A percentile compares a stretch with the other conserved stretches of the same genome.
phyloP scores from a whole-genome alignment of 1,139 yeast species.

The Pneumocystis jirovecii region DNA sequence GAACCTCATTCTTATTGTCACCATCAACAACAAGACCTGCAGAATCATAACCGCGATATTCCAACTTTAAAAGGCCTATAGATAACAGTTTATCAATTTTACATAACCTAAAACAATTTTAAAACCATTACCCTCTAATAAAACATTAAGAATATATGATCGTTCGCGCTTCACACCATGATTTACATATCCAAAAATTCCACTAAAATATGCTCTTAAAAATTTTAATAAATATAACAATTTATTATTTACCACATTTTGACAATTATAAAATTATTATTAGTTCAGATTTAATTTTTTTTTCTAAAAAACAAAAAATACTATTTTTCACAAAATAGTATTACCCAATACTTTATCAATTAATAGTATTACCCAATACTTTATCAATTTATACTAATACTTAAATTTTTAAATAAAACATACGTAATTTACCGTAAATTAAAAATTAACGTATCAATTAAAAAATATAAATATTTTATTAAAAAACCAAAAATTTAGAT shows the following conservation, averaged over 20 bases:
- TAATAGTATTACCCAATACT: background rate
- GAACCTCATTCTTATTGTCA: slow-evolving; percentile 42
- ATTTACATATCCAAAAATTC: slow-evolving; percentile 96
- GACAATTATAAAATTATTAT: background rate
- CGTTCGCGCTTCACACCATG: slow-evolving; percentile 81
- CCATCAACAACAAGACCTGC: slow-evolving; percentile 95
- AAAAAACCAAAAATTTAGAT: background rate
- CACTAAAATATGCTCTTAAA: slow-evolving; percentile 32
- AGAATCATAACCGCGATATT: slow-evolving; percentile 96
- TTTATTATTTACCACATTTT: background rate
- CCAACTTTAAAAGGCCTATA: slow-evolving; percentile 72
- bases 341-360: background rate
- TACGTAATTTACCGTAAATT: too few species aligned
- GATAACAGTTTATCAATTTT: background rate
- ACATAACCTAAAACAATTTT: background rate
- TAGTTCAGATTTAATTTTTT: background rate
- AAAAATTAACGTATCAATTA: too few species aligned
- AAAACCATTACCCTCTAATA: slow-evolving; percentile 37
- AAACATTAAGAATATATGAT: slow-evolving; percentile 80
- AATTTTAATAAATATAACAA: background rate
- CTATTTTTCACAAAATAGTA: background rate
- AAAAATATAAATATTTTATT: too few species aligned
- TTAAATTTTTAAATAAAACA: too few species aligned
- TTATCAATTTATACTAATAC: background rate
- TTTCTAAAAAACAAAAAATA: background rate